Percentiles rank a stretch among this genome's conserved stretches.
These are phyloP conservation scores for Neodidymelliopsis sp. DNA, from an alignment of 2,329 filamentous ascomycete genomes.

Conservation along the genomic window DNA sequence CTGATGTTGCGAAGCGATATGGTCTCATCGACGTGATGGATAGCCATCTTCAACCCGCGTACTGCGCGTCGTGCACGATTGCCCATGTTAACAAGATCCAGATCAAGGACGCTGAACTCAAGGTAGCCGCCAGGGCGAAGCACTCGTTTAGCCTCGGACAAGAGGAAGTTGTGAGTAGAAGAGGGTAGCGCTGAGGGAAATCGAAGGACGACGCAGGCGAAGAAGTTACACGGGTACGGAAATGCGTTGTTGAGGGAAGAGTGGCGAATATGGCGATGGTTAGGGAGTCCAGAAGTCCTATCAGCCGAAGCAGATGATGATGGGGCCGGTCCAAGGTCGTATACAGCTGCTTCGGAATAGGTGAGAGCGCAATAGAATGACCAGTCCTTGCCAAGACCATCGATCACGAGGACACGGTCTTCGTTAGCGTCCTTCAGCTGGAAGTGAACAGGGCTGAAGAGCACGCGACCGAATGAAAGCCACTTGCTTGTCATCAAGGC, in stretches of 20 bases:
- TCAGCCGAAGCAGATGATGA: slow-evolving; percentile 35
- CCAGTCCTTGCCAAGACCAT: slow-evolving; percentile 90
- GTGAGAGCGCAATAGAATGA: slow-evolving; percentile 85
- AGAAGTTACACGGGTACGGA: slow-evolving; percentile 78
- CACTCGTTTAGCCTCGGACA: slow-evolving; percentile 79
- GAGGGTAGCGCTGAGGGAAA: slow-evolving; percentile 77
- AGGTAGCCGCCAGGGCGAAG: slow-evolving; percentile 79
- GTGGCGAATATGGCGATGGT: slow-evolving; percentile 79
- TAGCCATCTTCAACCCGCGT: slow-evolving; percentile 73
- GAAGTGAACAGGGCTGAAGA: slow-evolving; percentile 81
- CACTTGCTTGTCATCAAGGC: slow-evolving; percentile 88
- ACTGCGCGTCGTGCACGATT: slow-evolving; percentile 72
- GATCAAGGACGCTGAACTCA: slow-evolving; percentile 79
- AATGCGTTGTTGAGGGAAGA: slow-evolving; percentile 69
- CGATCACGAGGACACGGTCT: slow-evolving; percentile 76
- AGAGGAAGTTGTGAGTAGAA: slow-evolving; percentile 71
- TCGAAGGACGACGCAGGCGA: slow-evolving; percentile 77
- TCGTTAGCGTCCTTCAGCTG: slow-evolving; percentile 67
- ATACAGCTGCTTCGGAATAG: slow-evolving; percentile 77
- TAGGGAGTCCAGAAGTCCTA: slow-evolving; percentile 57
- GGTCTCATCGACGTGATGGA: slow-evolving; percentile 67
- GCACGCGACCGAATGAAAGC: slow-evolving; percentile 82
- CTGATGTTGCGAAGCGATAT: slow-evolving; percentile 65
- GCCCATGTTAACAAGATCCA: slow-evolving; percentile 85
- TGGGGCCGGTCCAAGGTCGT: slow-evolving; percentile 65